Conservation (phyloP, 208 protist genomes). For the Trypanosoma boissoni region DNA sequence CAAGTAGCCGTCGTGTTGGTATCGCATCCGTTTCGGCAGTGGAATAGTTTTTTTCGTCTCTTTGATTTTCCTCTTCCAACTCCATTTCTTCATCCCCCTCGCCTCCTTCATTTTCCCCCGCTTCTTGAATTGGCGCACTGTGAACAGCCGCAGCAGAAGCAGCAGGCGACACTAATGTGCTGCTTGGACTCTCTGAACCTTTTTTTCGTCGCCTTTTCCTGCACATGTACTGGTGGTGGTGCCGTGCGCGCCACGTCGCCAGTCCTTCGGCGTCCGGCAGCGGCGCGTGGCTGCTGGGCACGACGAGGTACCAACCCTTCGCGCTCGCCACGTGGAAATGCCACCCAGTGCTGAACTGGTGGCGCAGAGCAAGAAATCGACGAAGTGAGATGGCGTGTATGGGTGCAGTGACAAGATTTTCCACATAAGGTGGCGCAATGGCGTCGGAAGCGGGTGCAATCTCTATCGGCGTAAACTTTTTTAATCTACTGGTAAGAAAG, state of each 20-base stretch:
- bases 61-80: neutral
- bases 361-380: slow-evolving; percentile 70
- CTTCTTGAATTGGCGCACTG: slow-evolving; percentile 2
- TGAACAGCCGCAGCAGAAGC: too few species aligned
- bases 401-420: slow-evolving; percentile 49
- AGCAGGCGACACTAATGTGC: too few species aligned
- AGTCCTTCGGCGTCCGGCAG: slow-evolving; percentile 38
- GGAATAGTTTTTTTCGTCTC: neutral
- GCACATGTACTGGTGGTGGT: slow-evolving; percentile 45
- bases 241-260: slow-evolving; percentile 37
- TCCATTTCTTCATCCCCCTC: neutral
- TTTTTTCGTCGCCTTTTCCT: too few species aligned
- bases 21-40: neutral
- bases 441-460: slow-evolving; percentile 28
- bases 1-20: too few species aligned
- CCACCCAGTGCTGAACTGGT: slow-evolving; percentile 45
- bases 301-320: slow-evolving; percentile 68
- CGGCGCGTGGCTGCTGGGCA: slow-evolving; percentile 38
- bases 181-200: too few species aligned
- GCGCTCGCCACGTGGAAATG: slow-evolving; percentile 57
- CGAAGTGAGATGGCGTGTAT: slow-evolving; percentile 49
- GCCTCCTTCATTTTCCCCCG: slow-evolving; percentile 6
- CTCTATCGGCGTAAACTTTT: slow-evolving; percentile 78
- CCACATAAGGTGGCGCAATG: slow-evolving; percentile 45
- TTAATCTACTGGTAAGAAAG: slow-evolving; percentile 44